A percentile compares a stretch with the other conserved stretches of the same genome.
Evolutionary conservation across 1,139 yeast genomes (phyloP).

Genomic region (Suhomyces coccinellae): DNA sequence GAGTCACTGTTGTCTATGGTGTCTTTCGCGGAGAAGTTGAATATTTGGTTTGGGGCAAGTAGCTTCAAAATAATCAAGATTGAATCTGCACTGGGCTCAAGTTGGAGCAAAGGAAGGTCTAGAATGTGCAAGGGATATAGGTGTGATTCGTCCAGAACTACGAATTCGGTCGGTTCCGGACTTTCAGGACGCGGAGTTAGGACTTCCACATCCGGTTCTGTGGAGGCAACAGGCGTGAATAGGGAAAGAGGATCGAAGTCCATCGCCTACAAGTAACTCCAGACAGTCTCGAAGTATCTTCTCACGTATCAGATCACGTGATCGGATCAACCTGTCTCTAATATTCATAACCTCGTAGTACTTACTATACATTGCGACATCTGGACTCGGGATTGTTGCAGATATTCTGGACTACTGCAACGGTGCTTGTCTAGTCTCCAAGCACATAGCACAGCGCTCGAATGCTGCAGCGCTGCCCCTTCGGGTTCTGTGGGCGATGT

Average conservation of each 20-base stretch:
- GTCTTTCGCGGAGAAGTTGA: constrained; percentile 50
- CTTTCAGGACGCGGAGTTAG: background rate
- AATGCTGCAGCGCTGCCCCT: too few relatives aligned
- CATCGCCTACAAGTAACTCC: constrained; percentile 14
- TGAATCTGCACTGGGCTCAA: constrained; percentile 51
- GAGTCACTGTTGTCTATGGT: constrained; percentile 11
- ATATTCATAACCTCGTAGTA: too few relatives aligned
- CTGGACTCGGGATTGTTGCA: too few relatives aligned
- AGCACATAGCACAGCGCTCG: too few relatives aligned
- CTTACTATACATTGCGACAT: too few relatives aligned
- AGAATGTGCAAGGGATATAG: constrained; percentile 52
- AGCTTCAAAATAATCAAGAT: constrained; percentile 48
- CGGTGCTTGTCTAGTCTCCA: too few relatives aligned
- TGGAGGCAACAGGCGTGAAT: constrained; percentile 32
- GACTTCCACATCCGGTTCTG: constrained; percentile 1
- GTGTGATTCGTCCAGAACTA: constrained; percentile 22
- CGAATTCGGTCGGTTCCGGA: background rate
- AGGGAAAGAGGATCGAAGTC: constrained; percentile 48
- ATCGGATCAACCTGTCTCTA: background rate
- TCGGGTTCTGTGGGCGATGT: too few relatives aligned
- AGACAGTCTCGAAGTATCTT: too few relatives aligned
- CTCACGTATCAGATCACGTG: constrained; percentile 3
- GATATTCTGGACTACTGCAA: too few relatives aligned
- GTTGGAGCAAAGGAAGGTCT: constrained; percentile 61
- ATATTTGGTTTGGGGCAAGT: constrained; percentile 51